Conservation (phyloP, 768 basidiomycete species). For the Symmetrospora coprosmae region DNA sequence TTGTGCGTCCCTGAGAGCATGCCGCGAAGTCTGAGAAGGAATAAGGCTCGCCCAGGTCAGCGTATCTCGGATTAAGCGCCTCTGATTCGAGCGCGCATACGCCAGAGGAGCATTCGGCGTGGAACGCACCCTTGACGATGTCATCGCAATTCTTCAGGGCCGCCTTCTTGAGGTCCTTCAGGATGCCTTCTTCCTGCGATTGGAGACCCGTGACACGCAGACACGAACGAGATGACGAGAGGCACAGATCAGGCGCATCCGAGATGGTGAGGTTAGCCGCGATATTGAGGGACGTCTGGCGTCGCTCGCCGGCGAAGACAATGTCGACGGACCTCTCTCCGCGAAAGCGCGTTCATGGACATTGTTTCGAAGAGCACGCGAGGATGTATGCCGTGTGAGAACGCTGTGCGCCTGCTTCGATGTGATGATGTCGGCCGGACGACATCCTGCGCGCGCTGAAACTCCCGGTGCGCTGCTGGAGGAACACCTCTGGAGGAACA, state of each 20-base stretch:
- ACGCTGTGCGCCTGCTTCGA: too few species aligned
- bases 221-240: too few species aligned
- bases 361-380: background rate
- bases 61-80: too few species aligned
- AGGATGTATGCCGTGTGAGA: too few species aligned
- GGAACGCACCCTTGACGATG: slow-evolving; percentile 52
- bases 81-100: too few species aligned
- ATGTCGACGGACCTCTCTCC: slow-evolving; percentile 46
- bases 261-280: background rate
- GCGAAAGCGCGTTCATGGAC: slow-evolving; percentile 65
- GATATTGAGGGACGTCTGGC: background rate
- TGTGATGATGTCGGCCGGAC: background rate
- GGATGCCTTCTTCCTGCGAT: slow-evolving; percentile 54
- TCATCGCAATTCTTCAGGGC: slow-evolving; percentile 66
- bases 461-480: too few species aligned
- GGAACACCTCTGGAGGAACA: too few species aligned
- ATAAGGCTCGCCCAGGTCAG: too few species aligned
- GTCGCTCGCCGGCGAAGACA: background rate
- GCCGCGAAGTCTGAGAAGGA: slow-evolving; percentile 55
- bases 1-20: slow-evolving; percentile 64
- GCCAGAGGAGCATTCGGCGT: too few species aligned
- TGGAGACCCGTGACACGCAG: too few species aligned
- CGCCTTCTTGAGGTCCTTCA: slow-evolving; percentile 63
- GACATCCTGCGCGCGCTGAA: background rate
- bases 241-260: too few species aligned